Evolutionary conservation across 2,329 filamentous ascomycete genomes (phyloP).

Genomic region (Didymosphaeria variabile): DNA sequence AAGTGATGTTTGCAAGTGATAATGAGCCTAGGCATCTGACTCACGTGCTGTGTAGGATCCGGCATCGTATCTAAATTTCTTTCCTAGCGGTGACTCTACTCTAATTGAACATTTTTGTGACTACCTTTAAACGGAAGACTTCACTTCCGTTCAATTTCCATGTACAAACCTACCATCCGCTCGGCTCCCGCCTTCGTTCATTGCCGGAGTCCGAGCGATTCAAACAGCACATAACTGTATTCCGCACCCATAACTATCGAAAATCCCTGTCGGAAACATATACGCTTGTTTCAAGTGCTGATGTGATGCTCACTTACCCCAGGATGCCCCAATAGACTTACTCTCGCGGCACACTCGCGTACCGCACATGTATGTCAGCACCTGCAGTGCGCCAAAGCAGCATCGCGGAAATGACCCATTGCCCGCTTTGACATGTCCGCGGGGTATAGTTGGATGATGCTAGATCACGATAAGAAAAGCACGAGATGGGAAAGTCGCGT

Average conservation of each 20-base stretch:
- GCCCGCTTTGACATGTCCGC: not conserved
- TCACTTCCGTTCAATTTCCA: not conserved
- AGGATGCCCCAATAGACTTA: not conserved
- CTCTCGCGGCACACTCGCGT: no score
- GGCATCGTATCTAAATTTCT: no score
- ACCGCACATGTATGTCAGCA: not conserved
- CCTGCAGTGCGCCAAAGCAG: not conserved
- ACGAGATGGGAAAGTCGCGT: not conserved
- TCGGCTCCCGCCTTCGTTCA: conserved; percentile 5
- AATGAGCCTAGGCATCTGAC: not conserved
- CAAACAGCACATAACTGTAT: not conserved
- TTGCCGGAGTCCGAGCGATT: not conserved
- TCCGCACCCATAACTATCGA: conserved; percentile 4
- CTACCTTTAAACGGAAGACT: not conserved
- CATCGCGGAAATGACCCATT: not conserved
- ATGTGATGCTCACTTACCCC: conserved; percentile 4
- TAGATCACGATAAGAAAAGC: not conserved
- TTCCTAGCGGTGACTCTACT: no score
- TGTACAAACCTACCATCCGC: not conserved
- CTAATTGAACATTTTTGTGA: not conserved
- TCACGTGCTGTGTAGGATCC: no score
- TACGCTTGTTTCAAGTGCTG: not conserved
- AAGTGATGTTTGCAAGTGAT: not conserved
- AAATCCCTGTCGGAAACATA: not conserved
- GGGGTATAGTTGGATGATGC: not conserved